phyloP scores from a whole-genome alignment of 2,329 filamentous ascomycete genomes.

The Arthrocladium fulminans region DNA sequence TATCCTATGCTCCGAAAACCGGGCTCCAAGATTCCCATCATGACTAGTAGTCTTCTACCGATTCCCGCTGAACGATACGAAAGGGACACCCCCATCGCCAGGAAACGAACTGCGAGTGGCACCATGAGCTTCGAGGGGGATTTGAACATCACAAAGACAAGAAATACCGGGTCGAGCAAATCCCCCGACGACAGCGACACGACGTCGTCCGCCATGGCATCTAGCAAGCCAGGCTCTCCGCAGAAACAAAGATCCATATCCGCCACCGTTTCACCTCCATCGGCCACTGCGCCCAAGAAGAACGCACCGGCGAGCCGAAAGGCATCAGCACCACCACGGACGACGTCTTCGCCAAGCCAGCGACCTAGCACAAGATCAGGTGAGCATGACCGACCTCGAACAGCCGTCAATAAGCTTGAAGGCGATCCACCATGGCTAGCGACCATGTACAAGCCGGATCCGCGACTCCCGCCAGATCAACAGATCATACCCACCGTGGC shows the following conservation, averaged over 20 bases:
- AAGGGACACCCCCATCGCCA: constrained; percentile 58
- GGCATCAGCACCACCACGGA: constrained; percentile 29
- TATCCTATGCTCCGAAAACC: constrained; percentile 49
- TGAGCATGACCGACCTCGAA: constrained; percentile 42
- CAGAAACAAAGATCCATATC: constrained; percentile 25
- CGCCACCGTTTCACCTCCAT: constrained; percentile 22
- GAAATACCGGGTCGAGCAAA: constrained; percentile 29
- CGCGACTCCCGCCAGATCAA: constrained; percentile 84
- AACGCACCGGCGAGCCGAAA: constrained; percentile 34
- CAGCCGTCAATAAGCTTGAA: constrained; percentile 63
- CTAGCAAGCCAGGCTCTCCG: constrained; percentile 25
- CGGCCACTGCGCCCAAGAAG: constrained; percentile 28
- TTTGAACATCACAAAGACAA: constrained; percentile 52
- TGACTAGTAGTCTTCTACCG: constrained; percentile 68
- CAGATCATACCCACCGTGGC: constrained; percentile 93
- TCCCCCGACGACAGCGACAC: constrained; percentile 14
- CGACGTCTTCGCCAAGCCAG: constrained; percentile 32
- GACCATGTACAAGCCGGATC: constrained; percentile 91
- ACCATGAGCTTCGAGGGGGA: constrained; percentile 53
- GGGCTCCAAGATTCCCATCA: constrained; percentile 76
- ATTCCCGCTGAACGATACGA: constrained; percentile 64
- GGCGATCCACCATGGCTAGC: constrained; percentile 94
- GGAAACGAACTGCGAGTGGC: constrained; percentile 49
- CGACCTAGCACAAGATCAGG: constrained; percentile 57
- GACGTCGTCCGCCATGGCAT: constrained; percentile 9